Evolutionary conservation across 257 asterid genomes (phyloP), one percentile per base, ranked within the genome.

Genomic region (Mentha longifolia): DNA sequence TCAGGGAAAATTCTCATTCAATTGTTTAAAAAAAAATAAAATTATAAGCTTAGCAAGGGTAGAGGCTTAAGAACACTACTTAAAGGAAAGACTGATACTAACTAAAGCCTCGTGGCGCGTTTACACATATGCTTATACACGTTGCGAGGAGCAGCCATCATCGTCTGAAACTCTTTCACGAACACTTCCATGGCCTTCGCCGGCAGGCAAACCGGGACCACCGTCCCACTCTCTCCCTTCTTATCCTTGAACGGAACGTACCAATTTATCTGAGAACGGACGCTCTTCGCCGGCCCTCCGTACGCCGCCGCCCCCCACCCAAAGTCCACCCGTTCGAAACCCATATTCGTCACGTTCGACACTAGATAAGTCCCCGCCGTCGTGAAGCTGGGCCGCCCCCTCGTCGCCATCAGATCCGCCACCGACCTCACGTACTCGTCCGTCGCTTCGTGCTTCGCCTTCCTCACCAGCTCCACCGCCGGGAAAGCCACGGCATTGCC

Each of bases 251-350:
- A 78, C 9, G 91, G 86, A 25, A 83, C 80, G 37, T 33, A 33
- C 37, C 37, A 33, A 6, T 33, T 33, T 33, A 33, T 33, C 37
- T 33, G 37, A 3, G 37, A 74, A 77, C 82, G 71, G 84, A 87
- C 92, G 15, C 88, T 92, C 67, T 81, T 83, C 0, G 92, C 95
- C 9, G 91, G 85, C 0, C 97, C 97, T 1, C 88, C 89, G 51
- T 85, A 88, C n/a, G n/a, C n/a, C 15, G 39, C 83, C 2, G 92
- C 71, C 66, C 96, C 97, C 95, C 93, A 88, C 16, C 94, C 95
- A 12, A 88, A 86, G 20, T 90, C 93, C 37, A 88, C 85, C 7
- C 83, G 85, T 0, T 70, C 83, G 12, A 85, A 86, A 0, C 93
- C 93, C 0, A 85, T 85, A 20, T 84, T 75, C 8, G 85, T 85